A percentile compares a stretch with the other conserved stretches of the same genome.
These are phyloP conservation scores for Globisporangium irregulare DNA, from an alignment of 352 stramenopile species.

Conservation along the genomic window DNA sequence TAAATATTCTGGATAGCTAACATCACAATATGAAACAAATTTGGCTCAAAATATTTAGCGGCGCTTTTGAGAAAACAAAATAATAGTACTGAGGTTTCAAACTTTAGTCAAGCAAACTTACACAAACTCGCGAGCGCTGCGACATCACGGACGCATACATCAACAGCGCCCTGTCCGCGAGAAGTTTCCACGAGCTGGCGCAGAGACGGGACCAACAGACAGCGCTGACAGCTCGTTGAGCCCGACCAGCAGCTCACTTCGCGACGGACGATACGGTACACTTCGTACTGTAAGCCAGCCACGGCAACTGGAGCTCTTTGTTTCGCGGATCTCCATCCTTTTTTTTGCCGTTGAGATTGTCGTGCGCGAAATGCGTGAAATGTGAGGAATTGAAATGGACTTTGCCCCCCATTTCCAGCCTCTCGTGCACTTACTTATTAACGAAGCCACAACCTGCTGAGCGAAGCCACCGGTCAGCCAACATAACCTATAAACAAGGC, in stretches of 20 bases:
- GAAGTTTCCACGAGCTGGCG: neutral
- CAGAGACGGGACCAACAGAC: constrained; percentile 6
- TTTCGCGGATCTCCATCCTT: neutral
- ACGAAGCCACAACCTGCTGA: neutral
- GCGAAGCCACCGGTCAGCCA: too few species aligned
- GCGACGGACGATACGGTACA: neutral
- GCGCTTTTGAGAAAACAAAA: neutral
- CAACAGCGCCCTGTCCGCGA: constrained; percentile 5
- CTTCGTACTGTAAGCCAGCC: neutral
- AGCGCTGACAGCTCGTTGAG: constrained; percentile 7
- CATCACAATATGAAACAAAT: too few species aligned
- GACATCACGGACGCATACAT: constrained; percentile 14
- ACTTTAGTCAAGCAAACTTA: neutral
- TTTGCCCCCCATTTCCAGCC: neutral
- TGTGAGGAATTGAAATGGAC: neutral
- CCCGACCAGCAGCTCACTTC: neutral
- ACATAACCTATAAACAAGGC: too few species aligned
- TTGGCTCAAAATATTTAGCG: neutral
- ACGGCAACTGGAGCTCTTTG: neutral
- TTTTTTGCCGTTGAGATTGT: neutral
- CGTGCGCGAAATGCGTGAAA: neutral
- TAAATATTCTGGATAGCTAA: too few species aligned
- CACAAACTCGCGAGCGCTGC: neutral
- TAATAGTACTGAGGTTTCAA: constrained; percentile 1
- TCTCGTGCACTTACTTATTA: neutral